Evolutionary conservation across 2,329 filamentous ascomycete species (phyloP).

Genomic region (Apiospora hydei): DNA sequence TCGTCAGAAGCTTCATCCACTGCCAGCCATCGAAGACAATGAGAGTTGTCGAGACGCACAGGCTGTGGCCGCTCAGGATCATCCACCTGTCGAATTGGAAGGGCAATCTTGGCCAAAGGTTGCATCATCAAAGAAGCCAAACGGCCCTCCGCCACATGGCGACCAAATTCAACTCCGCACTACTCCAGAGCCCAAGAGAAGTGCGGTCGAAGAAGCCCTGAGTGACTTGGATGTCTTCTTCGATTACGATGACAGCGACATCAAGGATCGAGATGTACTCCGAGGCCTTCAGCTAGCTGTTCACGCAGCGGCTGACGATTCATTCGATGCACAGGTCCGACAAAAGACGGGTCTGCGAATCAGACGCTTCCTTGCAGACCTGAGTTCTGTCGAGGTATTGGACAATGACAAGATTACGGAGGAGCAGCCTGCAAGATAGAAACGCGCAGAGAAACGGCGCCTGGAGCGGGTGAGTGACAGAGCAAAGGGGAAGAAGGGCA

Average conservation of each 20-base stretch:
- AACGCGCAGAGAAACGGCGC: conserved; percentile 29
- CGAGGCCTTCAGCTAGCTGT: conserved; percentile 62
- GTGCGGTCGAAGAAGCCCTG: conserved; percentile 11
- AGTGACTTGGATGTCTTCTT: conserved; percentile 39
- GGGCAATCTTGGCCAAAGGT: not conserved
- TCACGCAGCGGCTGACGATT: conserved; percentile 62
- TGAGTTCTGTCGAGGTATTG: conserved; percentile 59
- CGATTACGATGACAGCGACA: conserved; percentile 49
- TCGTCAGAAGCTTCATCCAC: not conserved
- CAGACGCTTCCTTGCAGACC: conserved; percentile 61
- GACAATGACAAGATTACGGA: conserved; percentile 39
- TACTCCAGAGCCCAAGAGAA: not conserved
- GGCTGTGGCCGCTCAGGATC: not conserved
- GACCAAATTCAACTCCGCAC: not conserved
- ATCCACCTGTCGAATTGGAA: not conserved
- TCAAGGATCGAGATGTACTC: conserved; percentile 60
- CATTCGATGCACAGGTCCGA: conserved; percentile 59
- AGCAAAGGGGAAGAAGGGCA: not conserved
- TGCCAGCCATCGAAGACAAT: not conserved
- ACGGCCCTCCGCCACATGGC: not conserved
- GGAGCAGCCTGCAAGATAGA: conserved; percentile 31
- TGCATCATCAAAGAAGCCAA: not conserved
- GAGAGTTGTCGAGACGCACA: not conserved
- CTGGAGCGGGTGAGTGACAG: conserved; percentile 16
- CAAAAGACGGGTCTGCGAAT: conserved; percentile 60